A percentile compares a stretch with the other conserved stretches of the same genome.
Evolutionary conservation across 2,329 filamentous ascomycete species (phyloP).

Genomic region (Calycina herbarum): DNA sequence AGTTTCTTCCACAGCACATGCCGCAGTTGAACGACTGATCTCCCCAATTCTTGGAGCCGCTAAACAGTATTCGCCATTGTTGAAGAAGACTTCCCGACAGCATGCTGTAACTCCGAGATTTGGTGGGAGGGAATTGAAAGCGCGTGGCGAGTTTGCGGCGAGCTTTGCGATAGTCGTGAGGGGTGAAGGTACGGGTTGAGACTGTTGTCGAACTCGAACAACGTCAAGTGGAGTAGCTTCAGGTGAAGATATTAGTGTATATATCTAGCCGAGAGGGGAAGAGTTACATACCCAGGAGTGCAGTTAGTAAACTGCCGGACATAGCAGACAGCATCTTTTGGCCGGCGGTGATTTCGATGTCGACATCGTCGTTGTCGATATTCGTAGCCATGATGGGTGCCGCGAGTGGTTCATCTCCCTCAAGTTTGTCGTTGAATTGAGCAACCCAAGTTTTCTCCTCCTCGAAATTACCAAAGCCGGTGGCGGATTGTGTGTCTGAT

Average conservation of each 20-base stretch:
- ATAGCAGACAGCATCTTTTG: conserved; percentile 97
- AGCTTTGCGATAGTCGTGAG: conserved; percentile 55
- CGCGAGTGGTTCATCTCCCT: conserved; percentile 30
- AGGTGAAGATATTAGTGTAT: conserved; percentile 8
- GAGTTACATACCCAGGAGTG: conserved; percentile 69
- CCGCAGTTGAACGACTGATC: conserved; percentile 41
- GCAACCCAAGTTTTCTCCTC: conserved; percentile 18
- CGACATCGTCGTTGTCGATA: conserved; percentile 40
- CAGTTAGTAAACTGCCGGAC: conserved; percentile 85
- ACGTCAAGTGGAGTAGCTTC: conserved; percentile 94
- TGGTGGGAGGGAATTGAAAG: conserved; percentile 69
- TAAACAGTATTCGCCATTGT: conserved; percentile 63
- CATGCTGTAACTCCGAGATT: conserved; percentile 92
- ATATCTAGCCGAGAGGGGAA: conserved; percentile 6
- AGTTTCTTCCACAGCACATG: conserved; percentile 84
- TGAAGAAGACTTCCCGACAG: conserved; percentile 97
- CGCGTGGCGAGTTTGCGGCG: conserved; percentile 51
- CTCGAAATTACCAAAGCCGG: conserved; percentile 22
- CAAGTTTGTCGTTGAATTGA: conserved; percentile 34
- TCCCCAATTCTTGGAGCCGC: conserved; percentile 35
- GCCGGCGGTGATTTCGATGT: conserved; percentile 70
- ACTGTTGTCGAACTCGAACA: conserved; percentile 90
- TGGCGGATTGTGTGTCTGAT: conserved; percentile 25
- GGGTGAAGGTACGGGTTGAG: conserved; percentile 60
- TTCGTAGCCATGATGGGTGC: conserved; percentile 34